These are phyloP conservation scores for Cyamopsis tetragonoloba DNA, from an alignment of 306 rosid genomes.

Conservation along the genomic window DNA sequence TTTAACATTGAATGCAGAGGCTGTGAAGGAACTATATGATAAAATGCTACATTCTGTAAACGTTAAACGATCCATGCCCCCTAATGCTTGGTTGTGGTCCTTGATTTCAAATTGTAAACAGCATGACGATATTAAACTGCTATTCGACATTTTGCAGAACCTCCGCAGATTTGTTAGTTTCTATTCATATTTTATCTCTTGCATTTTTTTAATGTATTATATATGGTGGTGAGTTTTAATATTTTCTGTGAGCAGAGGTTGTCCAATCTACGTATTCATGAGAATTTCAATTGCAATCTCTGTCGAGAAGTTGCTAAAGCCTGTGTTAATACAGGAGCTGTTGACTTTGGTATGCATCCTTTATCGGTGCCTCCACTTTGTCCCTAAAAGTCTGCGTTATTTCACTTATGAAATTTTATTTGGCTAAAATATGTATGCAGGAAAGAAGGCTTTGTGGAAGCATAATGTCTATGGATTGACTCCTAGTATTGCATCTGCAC, in stretches of 20 bases:
- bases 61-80: conserved; percentile 72
- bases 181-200: not conserved
- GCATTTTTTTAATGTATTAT: not conserved
- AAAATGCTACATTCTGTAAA: conserved; percentile 68
- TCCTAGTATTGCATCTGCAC: conserved; percentile 73
- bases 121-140: conserved; percentile 59
- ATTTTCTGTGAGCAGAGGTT: conserved; percentile 63
- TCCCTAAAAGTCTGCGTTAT: not conserved
- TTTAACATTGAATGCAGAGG: conserved; percentile 48
- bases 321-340: conserved; percentile 70
- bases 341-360: conserved; percentile 60
- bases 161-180: conserved; percentile 83
- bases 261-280: conserved; percentile 81
- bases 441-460: conserved; percentile 84
- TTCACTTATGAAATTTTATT: not conserved
- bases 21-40: conserved; percentile 72
- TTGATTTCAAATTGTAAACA: conserved; percentile 70
- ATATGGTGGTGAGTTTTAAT: not conserved
- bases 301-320: conserved; percentile 85
- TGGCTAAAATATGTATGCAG: conserved; percentile 37
- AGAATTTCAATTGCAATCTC: conserved; percentile 64
- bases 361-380: not conserved
- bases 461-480: conserved; percentile 79
- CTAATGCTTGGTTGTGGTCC: conserved; percentile 95
- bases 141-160: conserved; percentile 68